Evolutionary conservation across 305 asterid genomes (phyloP).

Genomic region (Nicotiana rustica): DNA sequence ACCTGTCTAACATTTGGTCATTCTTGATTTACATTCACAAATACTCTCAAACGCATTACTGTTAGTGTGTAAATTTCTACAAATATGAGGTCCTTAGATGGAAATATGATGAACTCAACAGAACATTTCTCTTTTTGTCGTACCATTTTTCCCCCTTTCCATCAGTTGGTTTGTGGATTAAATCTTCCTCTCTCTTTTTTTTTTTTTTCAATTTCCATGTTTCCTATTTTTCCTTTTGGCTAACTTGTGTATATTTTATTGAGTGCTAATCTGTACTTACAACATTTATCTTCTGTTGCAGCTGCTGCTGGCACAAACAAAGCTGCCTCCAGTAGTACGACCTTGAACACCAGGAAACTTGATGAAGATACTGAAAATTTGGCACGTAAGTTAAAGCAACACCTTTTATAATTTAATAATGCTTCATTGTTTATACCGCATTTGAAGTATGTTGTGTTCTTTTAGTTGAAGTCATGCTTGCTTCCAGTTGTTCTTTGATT

Average conservation of each 20-base stretch:
- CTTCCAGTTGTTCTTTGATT: background rate
- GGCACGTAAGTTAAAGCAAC: slow-evolving; percentile 65
- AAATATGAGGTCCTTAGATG: background rate
- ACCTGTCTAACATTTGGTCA: background rate
- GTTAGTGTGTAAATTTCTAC: background rate
- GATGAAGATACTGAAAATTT: slow-evolving; percentile 94
- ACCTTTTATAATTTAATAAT: slow-evolving; percentile 2
- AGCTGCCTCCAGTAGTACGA: slow-evolving; percentile 79
- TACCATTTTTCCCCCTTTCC: background rate
- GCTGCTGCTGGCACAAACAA: slow-evolving; percentile 87
- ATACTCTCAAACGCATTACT: background rate
- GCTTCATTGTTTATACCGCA: background rate
- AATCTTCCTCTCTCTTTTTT: background rate
- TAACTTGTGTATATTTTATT: background rate
- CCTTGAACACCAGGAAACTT: slow-evolving; percentile 89
- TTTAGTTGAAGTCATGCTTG: slow-evolving; percentile 10
- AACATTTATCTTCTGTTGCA: slow-evolving; percentile 51
- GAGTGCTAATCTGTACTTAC: background rate
- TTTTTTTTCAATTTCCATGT: background rate
- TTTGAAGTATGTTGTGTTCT: slow-evolving; percentile 1
- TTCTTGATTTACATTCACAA: background rate
- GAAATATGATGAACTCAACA: background rate
- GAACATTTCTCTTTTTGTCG: background rate
- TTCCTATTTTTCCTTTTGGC: background rate
- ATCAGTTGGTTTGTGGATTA: background rate